Percentiles rank a stretch among this genome's conserved stretches.
These are phyloP conservation scores for Penicillium canescens DNA, from an alignment of 495 filamentous ascomycete species.

Conservation along the genomic window DNA sequence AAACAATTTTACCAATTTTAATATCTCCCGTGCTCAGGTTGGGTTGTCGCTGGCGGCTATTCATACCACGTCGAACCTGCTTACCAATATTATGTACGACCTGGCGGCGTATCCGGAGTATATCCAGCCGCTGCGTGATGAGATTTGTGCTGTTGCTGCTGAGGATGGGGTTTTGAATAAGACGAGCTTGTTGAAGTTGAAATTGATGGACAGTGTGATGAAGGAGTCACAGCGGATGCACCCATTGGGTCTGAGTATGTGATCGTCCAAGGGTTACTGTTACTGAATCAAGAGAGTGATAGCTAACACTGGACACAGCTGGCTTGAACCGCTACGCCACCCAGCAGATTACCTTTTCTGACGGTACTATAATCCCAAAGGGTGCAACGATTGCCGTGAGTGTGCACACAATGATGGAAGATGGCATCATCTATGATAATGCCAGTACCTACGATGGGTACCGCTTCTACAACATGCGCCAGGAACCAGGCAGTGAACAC, in stretches of 20 bases:
- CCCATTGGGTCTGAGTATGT: conserved; percentile 37
- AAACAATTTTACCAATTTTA: conserved; percentile 8
- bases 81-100: conserved; percentile 44
- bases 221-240: conserved; percentile 39
- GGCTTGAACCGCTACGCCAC: conserved; percentile 43
- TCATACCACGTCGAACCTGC: conserved; percentile 43
- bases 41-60: conserved; percentile 44
- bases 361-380: conserved; percentile 35
- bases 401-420: conserved; percentile 25
- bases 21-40: conserved; percentile 30
- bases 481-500: conserved; percentile 43
- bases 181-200: conserved; percentile 48
- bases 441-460: conserved; percentile 46
- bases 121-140: conserved; percentile 36
- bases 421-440: conserved; percentile 44
- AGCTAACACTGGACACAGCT: conserved; percentile 21
- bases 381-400: conserved; percentile 39
- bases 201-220: conserved; percentile 47
- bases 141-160: conserved; percentile 33
- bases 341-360: conserved; percentile 31
- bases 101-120: conserved; percentile 38
- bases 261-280: not conserved
- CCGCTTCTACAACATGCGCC: conserved; percentile 47
- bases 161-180: conserved; percentile 47
- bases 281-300: not conserved